Conservation (phyloP, 2,329 filamentous ascomycete species). For the Cadophora malorum region DNA sequence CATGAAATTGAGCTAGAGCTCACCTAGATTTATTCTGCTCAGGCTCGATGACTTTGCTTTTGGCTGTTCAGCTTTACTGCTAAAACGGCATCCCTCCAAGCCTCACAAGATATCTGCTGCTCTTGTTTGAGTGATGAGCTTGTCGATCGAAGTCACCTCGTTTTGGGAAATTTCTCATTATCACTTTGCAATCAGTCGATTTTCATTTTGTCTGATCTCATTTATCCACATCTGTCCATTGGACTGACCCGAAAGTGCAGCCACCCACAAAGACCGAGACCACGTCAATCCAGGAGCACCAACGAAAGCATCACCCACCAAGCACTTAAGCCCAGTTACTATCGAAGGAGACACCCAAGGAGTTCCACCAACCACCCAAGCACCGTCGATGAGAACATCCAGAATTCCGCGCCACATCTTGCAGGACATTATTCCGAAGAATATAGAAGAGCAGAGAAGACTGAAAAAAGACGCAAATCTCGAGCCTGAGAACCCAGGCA, state of each 20-base stretch:
- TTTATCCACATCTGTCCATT: constrained; percentile 2
- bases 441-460: neutral
- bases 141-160: too few species aligned
- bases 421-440: neutral
- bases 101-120: too few species aligned
- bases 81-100: too few species aligned
- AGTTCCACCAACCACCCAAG: constrained; percentile 16
- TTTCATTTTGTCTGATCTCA: neutral
- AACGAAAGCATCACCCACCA: constrained; percentile 7
- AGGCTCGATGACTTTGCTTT: too few species aligned
- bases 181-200: neutral
- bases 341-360: constrained; percentile 7
- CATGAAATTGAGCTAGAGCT: too few species aligned
- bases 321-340: constrained; percentile 6
- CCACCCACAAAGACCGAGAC: constrained; percentile 3
- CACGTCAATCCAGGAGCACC: constrained; percentile 3
- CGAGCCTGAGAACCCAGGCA: neutral
- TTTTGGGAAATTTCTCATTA: neutral
- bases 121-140: too few species aligned
- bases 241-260: constrained; percentile 13
- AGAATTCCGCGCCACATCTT: neutral
- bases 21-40: too few species aligned
- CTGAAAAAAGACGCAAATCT: neutral
- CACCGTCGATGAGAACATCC: neutral
- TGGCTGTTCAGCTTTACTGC: too few species aligned